Conservation (phyloP, 495 filamentous ascomycete genomes). For the Bacidia gigantensis region DNA sequence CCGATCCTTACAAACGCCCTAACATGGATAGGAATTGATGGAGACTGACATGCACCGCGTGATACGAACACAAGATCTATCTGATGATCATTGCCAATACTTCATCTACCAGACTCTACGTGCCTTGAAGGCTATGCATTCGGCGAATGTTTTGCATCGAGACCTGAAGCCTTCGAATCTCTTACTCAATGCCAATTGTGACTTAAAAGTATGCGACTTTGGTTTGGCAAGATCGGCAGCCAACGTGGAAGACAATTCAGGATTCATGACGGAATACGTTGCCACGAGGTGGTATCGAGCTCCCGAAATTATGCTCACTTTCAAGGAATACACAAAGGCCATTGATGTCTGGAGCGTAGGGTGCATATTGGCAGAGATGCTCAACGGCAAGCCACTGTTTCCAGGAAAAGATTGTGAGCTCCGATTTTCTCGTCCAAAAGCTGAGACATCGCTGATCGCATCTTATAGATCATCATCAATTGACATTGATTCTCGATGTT, state of each 20-base stretch:
- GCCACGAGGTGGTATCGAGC: constrained; percentile 98
- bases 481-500: constrained; percentile 95
- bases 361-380: constrained; percentile 99
- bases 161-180: constrained; percentile 97
- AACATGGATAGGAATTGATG: constrained; percentile 70
- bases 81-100: constrained; percentile 98
- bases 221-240: constrained; percentile 86
- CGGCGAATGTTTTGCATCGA: constrained; percentile 93
- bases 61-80: constrained; percentile 95
- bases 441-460: constrained; percentile 11
- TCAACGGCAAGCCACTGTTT: constrained; percentile 96
- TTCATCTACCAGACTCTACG: constrained; percentile 99
- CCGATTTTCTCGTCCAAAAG: background rate
- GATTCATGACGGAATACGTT: constrained; percentile 99
- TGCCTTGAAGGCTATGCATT: constrained; percentile 98
- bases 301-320: constrained; percentile 99
- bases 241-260: constrained; percentile 94
- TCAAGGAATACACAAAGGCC: constrained; percentile 99
- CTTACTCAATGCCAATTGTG: constrained; percentile 95
- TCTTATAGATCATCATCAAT: constrained; percentile 83
- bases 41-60: constrained; percentile 99
- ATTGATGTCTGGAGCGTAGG: constrained; percentile 99
- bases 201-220: constrained; percentile 98
- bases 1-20: constrained; percentile 3
- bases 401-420: constrained; percentile 95